Conservation (phyloP, 441 rosid genomes). For the Francoa sonchifolia region DNA sequence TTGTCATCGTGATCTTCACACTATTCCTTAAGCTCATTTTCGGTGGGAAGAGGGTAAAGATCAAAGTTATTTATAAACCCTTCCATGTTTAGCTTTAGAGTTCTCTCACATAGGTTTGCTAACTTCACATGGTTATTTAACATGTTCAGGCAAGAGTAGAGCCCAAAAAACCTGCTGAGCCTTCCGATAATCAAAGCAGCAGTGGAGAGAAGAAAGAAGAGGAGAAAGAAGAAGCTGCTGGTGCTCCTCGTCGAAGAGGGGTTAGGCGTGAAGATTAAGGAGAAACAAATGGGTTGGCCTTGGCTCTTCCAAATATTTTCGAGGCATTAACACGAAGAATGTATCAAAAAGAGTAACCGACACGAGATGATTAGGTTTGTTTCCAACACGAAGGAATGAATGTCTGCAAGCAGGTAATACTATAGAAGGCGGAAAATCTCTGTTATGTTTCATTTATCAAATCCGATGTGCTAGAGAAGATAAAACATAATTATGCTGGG, state of each 20-base stretch:
- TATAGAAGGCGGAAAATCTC: too few species aligned
- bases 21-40: constrained; percentile 7
- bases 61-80: background rate
- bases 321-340: background rate
- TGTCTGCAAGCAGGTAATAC: too few species aligned
- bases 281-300: background rate
- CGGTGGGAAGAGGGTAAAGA: constrained; percentile 7
- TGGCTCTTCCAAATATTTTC: background rate
- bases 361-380: too few species aligned
- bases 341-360: background rate
- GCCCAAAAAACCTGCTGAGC: too few species aligned
- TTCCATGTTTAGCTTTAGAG: background rate
- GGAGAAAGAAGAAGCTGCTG: background rate
- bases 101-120: background rate
- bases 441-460: too few species aligned
- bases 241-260: background rate
- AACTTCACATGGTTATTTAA: background rate
- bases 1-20: constrained; percentile 8
- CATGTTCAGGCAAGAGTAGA: background rate
- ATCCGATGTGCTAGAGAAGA: too few species aligned
- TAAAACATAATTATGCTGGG: too few species aligned
- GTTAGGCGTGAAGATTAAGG: background rate
- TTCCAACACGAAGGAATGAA: too few species aligned
- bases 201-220: background rate
- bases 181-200: background rate